phyloP scores from a whole-genome alignment of 202 grass and related monocot species.

The Eragrostis tef region DNA sequence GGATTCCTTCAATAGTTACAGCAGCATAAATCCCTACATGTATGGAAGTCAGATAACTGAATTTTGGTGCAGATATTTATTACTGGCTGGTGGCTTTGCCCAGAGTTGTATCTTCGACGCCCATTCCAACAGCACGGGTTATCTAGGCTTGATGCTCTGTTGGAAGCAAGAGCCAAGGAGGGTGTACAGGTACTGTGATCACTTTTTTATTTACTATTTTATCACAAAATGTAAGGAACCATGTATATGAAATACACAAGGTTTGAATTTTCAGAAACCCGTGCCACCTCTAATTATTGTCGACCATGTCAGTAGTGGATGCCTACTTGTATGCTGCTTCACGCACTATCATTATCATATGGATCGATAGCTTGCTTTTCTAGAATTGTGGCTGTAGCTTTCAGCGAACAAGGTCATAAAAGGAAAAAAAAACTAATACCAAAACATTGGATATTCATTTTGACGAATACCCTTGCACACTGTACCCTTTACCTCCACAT shows the following conservation, averaged over 20 bases:
- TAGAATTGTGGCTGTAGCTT: constrained; percentile 2
- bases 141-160: constrained; percentile 81
- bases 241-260: constrained; percentile 8
- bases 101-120: constrained; percentile 89
- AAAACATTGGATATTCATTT: constrained; percentile 12
- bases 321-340: constrained; percentile 19
- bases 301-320: constrained; percentile 12
- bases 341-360: constrained; percentile 6
- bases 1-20: constrained; percentile 33
- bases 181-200: constrained; percentile 79
- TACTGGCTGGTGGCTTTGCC: constrained; percentile 95
- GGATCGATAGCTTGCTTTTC: constrained; percentile 22
- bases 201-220: not conserved
- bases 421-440: not conserved
- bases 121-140: constrained; percentile 75
- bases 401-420: constrained; percentile 18
- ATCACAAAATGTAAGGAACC: not conserved
- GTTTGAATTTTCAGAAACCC: constrained; percentile 24
- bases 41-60: constrained; percentile 38
- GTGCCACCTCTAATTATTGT: constrained; percentile 11
- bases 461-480: not conserved
- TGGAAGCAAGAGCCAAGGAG: constrained; percentile 93
- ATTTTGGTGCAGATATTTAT: constrained; percentile 86
- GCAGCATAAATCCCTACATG: not conserved
- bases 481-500: not conserved